phyloP scores from a whole-genome alignment of 768 basidiomycete species.

The Naematelia encephala region DNA sequence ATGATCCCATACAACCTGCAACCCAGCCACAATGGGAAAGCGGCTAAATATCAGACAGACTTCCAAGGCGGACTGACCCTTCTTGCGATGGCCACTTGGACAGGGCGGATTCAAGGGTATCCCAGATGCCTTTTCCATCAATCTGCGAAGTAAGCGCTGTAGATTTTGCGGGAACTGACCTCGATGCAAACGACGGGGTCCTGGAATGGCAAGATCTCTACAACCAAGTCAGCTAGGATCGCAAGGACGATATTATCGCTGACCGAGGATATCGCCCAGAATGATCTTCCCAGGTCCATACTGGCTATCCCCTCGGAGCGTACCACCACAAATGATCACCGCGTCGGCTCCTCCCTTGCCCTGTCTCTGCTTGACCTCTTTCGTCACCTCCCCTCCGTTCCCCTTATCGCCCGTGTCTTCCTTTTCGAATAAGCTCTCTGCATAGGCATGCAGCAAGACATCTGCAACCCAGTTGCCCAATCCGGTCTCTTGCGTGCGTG shows the following conservation, averaged over 20 bases:
- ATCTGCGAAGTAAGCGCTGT: conserved; percentile 32
- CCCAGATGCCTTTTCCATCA: conserved; percentile 73
- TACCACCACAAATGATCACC: conserved; percentile 77
- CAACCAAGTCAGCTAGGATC: not conserved
- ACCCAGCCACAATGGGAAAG: conserved; percentile 81
- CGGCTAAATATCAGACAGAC: conserved; percentile 57
- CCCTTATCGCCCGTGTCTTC: conserved; percentile 54
- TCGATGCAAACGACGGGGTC: conserved; percentile 79
- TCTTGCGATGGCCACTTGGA: conserved; percentile 83
- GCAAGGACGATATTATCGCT: not conserved
- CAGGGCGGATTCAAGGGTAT: conserved; percentile 68
- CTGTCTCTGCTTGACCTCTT: conserved; percentile 38
- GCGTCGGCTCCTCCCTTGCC: conserved; percentile 65
- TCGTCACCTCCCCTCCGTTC: conserved; percentile 59
- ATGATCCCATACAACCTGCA: conserved; percentile 84
- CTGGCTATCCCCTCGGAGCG: conserved; percentile 75
- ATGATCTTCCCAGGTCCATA: conserved; percentile 79
- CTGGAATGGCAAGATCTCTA: conserved; percentile 81
- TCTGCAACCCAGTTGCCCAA: conserved; percentile 74
- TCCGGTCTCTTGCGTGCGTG: conserved; percentile 68
- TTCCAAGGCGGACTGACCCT: conserved; percentile 57
- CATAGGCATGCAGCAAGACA: conserved; percentile 69
- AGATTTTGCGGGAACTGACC: conserved; percentile 51
- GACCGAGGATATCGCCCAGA: conserved; percentile 70
- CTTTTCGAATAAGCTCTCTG: conserved; percentile 42